These are phyloP conservation scores for Massariosphaeria phaeospora DNA, from an alignment of 495 filamentous ascomycete species.

Conservation along the genomic window DNA sequence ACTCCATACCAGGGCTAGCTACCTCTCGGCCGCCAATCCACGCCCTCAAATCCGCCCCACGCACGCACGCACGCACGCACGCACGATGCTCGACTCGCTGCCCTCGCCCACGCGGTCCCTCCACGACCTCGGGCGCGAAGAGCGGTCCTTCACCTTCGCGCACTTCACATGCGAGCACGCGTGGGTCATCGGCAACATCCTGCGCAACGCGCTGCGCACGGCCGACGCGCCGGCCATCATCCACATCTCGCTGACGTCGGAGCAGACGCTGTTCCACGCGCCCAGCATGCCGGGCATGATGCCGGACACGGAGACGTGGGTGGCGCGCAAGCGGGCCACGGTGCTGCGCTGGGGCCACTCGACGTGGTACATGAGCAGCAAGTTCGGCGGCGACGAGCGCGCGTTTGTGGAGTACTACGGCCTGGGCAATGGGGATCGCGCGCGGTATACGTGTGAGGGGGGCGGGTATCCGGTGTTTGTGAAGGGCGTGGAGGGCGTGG, in stretches of 20 bases:
- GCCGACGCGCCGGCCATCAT: slow-evolving; percentile 57
- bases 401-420: slow-evolving; percentile 56
- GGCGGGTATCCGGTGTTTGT: slow-evolving; percentile 68
- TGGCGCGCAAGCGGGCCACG: slow-evolving; percentile 58
- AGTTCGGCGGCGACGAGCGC: slow-evolving; percentile 48
- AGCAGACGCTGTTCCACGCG: slow-evolving; percentile 59
- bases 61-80: background rate
- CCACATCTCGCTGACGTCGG: slow-evolving; percentile 58
- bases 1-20: too few species aligned
- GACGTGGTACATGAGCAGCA: slow-evolving; percentile 61
- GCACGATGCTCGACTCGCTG: slow-evolving; percentile 16
- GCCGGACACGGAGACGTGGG: slow-evolving; percentile 47
- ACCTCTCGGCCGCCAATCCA: too few species aligned
- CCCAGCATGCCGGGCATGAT: slow-evolving; percentile 51
- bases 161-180: slow-evolving; percentile 63
- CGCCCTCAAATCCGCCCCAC: too few species aligned
- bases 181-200: slow-evolving; percentile 59
- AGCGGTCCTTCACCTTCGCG: slow-evolving; percentile 53
- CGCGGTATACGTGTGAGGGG: slow-evolving; percentile 69
- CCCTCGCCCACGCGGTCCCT: slow-evolving; percentile 29
- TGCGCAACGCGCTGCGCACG: slow-evolving; percentile 57
- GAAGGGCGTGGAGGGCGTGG: slow-evolving; percentile 62
- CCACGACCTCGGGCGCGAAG: slow-evolving; percentile 47
- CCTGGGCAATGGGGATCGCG: slow-evolving; percentile 47
- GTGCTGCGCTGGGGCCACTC: slow-evolving; percentile 65